phyloP scores from a whole-genome alignment of 306 rosid species.

The Trichosanthes cucumerina region DNA sequence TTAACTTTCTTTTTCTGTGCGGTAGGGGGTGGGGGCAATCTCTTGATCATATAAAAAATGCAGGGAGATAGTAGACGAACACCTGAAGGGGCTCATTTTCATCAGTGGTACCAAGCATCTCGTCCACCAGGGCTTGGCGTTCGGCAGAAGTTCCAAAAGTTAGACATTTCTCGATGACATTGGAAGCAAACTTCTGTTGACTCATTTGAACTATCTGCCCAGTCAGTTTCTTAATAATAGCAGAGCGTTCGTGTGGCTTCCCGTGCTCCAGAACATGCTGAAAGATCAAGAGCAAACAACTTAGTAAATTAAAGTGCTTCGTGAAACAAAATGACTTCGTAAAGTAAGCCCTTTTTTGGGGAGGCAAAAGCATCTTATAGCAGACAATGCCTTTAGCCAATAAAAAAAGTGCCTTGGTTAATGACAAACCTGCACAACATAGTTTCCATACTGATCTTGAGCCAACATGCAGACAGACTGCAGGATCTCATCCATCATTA shows the following conservation, averaged over 20 bases:
- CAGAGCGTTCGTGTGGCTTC: slow-evolving; percentile 65
- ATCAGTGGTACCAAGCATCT: slow-evolving; percentile 92
- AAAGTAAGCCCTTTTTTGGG: not conserved
- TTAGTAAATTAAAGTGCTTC: not conserved
- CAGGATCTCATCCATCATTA: slow-evolving; percentile 88
- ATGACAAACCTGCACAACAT: slow-evolving; percentile 77
- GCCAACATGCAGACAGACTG: slow-evolving; percentile 78
- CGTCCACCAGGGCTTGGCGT: slow-evolving; percentile 67
- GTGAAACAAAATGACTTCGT: not conserved
- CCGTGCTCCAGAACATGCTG: slow-evolving; percentile 94
- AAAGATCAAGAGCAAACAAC: not conserved
- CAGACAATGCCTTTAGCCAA: not conserved
- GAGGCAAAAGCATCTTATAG: not conserved
- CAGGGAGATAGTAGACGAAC: slow-evolving; percentile 9
- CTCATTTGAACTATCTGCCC: slow-evolving; percentile 94
- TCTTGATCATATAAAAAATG: not conserved
- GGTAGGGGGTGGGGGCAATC: not conserved
- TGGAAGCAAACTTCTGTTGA: slow-evolving; percentile 96
- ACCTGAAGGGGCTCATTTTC: slow-evolving; percentile 99
- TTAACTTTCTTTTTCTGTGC: not conserved
- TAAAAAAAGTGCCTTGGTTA: not conserved
- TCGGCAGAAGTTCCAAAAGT: slow-evolving; percentile 67
- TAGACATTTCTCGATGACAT: slow-evolving; percentile 81
- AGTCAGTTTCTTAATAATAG: slow-evolving; percentile 69
- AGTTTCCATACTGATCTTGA: slow-evolving; percentile 95